Evolutionary conservation across 805 yeast genomes (phyloP).

Genomic region (Ogataea corticis): DNA sequence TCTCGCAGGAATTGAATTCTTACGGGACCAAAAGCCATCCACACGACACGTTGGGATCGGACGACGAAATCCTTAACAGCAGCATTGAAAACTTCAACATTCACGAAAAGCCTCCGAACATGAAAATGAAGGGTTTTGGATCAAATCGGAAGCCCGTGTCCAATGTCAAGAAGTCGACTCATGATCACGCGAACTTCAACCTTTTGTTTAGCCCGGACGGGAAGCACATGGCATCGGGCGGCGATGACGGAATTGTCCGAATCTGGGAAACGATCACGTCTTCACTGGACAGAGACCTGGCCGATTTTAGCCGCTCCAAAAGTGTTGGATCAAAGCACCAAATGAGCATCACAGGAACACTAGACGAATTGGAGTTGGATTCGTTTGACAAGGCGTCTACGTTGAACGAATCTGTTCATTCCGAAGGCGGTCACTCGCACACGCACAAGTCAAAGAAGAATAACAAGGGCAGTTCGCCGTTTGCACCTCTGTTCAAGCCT

Average conservation of each 20-base stretch:
- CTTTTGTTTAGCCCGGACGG: constrained; percentile 80
- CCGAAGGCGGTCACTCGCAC: constrained; percentile 6
- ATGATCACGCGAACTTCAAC: constrained; percentile 61
- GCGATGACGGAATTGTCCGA: constrained; percentile 66
- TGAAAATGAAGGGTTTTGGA: background rate
- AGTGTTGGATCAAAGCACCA: background rate
- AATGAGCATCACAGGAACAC: background rate
- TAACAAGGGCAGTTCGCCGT: constrained; percentile 31
- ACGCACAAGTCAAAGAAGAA: constrained; percentile 8
- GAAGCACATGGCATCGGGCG: constrained; percentile 79
- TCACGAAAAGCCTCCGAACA: constrained; percentile 13
- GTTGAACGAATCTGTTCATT: constrained; percentile 13
- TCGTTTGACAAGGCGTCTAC: constrained; percentile 19
- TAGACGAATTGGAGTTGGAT: constrained; percentile 12
- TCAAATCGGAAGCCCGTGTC: background rate
- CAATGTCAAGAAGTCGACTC: constrained; percentile 11
- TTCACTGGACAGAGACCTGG: constrained; percentile 56
- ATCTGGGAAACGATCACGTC: constrained; percentile 82
- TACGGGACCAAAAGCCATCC: constrained; percentile 8
- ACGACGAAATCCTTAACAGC: constrained; percentile 3
- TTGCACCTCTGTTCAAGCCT: constrained; percentile 79
- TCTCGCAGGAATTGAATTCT: constrained; percentile 61
- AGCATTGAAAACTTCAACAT: constrained; percentile 10
- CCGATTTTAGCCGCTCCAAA: constrained; percentile 1
- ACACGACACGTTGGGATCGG: background rate